Conservation (phyloP, 345 rosid species). For the Hirschfeldia incana region DNA sequence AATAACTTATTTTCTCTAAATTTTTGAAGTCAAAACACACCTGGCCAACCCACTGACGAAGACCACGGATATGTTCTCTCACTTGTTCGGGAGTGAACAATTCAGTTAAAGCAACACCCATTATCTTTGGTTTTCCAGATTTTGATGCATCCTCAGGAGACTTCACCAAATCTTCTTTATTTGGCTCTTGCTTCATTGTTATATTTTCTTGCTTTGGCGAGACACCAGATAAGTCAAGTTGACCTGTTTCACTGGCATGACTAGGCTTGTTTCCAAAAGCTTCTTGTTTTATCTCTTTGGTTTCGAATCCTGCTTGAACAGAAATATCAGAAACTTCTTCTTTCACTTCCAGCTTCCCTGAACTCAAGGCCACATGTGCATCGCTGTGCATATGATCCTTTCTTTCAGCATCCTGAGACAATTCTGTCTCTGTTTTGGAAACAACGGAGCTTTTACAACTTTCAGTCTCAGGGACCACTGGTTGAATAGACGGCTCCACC, state of each 20-base stretch:
- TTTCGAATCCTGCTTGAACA: conserved; percentile 46
- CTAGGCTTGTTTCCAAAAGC: conserved; percentile 50
- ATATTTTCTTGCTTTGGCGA: conserved; percentile 49
- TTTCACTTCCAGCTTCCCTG: conserved; percentile 60
- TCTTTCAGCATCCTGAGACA: conserved; percentile 47
- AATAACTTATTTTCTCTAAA: conserved; percentile 7
- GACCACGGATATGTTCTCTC: conserved; percentile 87
- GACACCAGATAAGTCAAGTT: conserved; percentile 36
- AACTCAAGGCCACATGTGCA: conserved; percentile 44
- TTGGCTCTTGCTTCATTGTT: conserved; percentile 58
- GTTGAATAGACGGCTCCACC: conserved; percentile 64
- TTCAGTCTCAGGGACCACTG: conserved; percentile 48
- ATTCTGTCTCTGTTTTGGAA: conserved; percentile 44
- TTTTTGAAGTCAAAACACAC: conserved; percentile 38
- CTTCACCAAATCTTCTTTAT: conserved; percentile 58
- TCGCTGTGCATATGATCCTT: conserved; percentile 52
- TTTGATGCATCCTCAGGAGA: conserved; percentile 52
- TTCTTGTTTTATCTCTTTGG: conserved; percentile 50
- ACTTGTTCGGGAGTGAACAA: conserved; percentile 98
- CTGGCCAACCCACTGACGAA: conserved; percentile 99
- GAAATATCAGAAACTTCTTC: conserved; percentile 52
- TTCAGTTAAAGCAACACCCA: conserved; percentile 93
- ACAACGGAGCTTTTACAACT: conserved; percentile 43
- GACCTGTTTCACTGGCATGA: conserved; percentile 47
- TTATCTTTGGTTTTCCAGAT: conserved; percentile 94